Conservation (phyloP, 768 basidiomycete genomes). For the Agaricus subrufescens region DNA sequence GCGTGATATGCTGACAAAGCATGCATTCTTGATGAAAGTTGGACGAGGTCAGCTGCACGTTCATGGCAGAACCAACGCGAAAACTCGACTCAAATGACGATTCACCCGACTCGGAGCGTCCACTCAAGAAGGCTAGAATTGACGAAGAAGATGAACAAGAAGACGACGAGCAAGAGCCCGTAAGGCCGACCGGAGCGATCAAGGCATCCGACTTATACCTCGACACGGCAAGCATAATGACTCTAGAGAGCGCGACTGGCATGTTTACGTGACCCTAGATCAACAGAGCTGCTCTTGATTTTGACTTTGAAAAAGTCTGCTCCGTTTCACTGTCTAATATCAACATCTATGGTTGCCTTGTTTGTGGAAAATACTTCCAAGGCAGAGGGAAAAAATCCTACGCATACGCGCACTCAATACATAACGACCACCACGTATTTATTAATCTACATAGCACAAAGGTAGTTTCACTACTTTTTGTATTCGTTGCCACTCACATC, state of each 20-base stretch:
- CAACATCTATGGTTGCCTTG: conserved; percentile 96
- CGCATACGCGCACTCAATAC: conserved; percentile 95
- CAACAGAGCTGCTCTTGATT: conserved; percentile 86
- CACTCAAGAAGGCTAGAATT: conserved; percentile 30
- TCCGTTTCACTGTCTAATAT: conserved; percentile 95
- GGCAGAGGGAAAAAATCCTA: conserved; percentile 91
- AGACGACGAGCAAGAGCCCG: conserved; percentile 29
- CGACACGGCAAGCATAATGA: conserved; percentile 67
- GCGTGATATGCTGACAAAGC: conserved; percentile 8
- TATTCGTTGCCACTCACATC: conserved; percentile 12
- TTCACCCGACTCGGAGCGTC: conserved; percentile 21
- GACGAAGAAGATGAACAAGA: conserved; percentile 22
- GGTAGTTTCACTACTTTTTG: conserved; percentile 39
- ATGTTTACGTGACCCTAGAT: conserved; percentile 47
- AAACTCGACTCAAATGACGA: conserved; percentile 8
- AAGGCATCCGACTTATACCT: conserved; percentile 86
- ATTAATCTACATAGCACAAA: conserved; percentile 93
- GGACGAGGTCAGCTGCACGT: neutral
- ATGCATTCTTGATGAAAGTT: neutral
- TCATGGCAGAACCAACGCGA: conserved; percentile 10
- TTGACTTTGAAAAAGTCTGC: conserved; percentile 99
- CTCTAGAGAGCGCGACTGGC: conserved; percentile 8
- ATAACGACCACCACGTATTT: conserved; percentile 98
- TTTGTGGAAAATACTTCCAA: conserved; percentile 98
- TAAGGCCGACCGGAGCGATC: conserved; percentile 24